These are phyloP conservation scores for Teunomyces kruisii DNA, from an alignment of 805 yeast genomes.

Conservation along the genomic window DNA sequence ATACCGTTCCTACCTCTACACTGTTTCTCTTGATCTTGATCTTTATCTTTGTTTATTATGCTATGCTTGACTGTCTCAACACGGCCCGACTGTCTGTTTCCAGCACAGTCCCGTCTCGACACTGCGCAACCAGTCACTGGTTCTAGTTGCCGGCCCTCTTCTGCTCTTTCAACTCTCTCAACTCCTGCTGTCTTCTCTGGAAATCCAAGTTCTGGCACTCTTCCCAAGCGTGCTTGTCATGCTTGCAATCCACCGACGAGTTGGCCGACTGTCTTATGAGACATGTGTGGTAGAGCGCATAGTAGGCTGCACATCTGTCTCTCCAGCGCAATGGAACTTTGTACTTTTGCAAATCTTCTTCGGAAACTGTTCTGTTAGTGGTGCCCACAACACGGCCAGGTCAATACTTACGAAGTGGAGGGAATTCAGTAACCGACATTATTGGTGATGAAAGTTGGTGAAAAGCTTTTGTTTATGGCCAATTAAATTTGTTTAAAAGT, in stretches of 20 bases:
- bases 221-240: constrained; percentile 81
- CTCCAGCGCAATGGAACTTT: constrained; percentile 77
- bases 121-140: neutral
- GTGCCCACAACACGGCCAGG: neutral
- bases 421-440: constrained; percentile 41
- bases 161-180: constrained; percentile 53
- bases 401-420: constrained; percentile 40
- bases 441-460: constrained; percentile 1
- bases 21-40: too few species aligned
- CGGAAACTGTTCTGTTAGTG: constrained; percentile 54
- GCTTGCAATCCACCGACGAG: constrained; percentile 56
- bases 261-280: constrained; percentile 44
- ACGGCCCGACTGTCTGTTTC: too few species aligned
- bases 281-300: constrained; percentile 45
- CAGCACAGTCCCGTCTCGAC: too few species aligned
- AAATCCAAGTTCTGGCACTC: constrained; percentile 82
- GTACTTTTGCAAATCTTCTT: constrained; percentile 79
- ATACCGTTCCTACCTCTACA: too few species aligned
- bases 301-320: constrained; percentile 74
- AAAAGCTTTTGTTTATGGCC: constrained; percentile 8
- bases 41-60: neutral
- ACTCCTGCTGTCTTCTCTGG: constrained; percentile 74
- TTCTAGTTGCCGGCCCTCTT: constrained; percentile 22
- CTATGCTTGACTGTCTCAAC: neutral
- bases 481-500: constrained; percentile 14